phyloP scores from a whole-genome alignment of 2,329 filamentous ascomycete species.

The Colletotrichum endophyticum region DNA sequence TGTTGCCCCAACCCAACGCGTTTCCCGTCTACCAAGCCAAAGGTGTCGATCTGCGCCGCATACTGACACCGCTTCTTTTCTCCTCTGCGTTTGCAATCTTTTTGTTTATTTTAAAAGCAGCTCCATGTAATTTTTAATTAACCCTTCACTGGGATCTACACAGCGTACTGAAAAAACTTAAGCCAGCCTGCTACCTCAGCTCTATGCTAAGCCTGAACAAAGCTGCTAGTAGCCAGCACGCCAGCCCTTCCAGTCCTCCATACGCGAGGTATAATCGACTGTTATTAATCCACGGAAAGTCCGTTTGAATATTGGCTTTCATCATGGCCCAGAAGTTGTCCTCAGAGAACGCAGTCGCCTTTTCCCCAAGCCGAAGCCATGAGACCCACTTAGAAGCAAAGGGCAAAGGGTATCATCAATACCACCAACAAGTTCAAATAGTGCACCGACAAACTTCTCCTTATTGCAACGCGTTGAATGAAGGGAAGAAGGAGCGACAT shows the following conservation, averaged over 20 bases:
- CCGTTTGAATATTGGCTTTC: too few relatives aligned
- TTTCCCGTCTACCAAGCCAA: background rate
- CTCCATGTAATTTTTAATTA: background rate
- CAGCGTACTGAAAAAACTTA: background rate
- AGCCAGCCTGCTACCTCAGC: background rate
- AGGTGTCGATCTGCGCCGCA: background rate
- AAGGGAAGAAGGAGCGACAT: too few relatives aligned
- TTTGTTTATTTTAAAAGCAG: background rate
- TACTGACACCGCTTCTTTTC: background rate
- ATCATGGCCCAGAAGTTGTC: too few relatives aligned
- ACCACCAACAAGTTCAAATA: fast-evolving
- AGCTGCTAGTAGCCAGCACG: background rate
- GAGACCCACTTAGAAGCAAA: background rate
- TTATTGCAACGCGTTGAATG: background rate
- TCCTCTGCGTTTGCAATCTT: background rate
- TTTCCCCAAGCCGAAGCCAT: background rate
- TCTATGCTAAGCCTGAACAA: background rate
- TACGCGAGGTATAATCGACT: background rate
- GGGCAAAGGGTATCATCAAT: background rate
- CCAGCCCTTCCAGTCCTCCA: background rate
- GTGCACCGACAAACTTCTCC: background rate
- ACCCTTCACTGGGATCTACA: too few relatives aligned
- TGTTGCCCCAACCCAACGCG: background rate
- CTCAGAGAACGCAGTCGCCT: background rate
- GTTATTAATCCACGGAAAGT: too few relatives aligned